Conservation (phyloP, 2,329 filamentous ascomycete species). For the Dactylellina parvicollis region DNA sequence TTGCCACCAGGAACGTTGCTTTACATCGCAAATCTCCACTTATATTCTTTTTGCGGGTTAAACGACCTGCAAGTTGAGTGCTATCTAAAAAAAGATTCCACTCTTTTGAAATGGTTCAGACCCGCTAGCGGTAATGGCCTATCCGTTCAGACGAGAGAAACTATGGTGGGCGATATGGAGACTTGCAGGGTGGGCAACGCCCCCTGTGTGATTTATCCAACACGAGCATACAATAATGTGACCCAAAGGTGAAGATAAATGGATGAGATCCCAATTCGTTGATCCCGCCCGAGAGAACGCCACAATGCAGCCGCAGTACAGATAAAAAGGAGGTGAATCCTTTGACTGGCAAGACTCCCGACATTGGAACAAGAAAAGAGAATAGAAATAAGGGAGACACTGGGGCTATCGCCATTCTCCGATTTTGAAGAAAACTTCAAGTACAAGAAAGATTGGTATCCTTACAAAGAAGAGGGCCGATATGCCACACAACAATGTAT, state of each 20-base stretch:
- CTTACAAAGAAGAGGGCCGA: constrained; percentile 46
- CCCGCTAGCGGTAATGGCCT: too few relatives aligned
- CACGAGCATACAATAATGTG: neutral
- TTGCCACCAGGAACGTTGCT: too few relatives aligned
- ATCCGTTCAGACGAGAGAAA: too few relatives aligned
- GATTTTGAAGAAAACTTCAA: constrained; percentile 20
- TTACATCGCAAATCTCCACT: too few relatives aligned
- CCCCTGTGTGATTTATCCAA: neutral
- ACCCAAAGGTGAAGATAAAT: neutral
- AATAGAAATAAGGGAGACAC: constrained; percentile 8
- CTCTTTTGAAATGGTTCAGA: too few relatives aligned
- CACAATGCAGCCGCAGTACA: constrained; percentile 34
- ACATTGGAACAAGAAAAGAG: constrained; percentile 1
- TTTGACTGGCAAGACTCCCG: constrained; percentile 3
- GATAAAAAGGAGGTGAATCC: neutral
- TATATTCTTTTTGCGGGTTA: too few relatives aligned
- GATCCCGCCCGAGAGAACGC: constrained; percentile 20
- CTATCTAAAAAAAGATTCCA: too few relatives aligned
- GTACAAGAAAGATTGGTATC: constrained; percentile 44
- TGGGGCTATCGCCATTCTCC: constrained; percentile 9
- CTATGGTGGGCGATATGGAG: too few relatives aligned
- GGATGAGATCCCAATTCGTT: constrained; percentile 11
- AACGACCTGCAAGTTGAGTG: too few relatives aligned
- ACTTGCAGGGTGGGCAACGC: neutral
- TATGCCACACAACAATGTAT: constrained; percentile 52